phyloP scores from a whole-genome alignment of 2,329 filamentous ascomycete species.

The Aureobasidium sp. region DNA sequence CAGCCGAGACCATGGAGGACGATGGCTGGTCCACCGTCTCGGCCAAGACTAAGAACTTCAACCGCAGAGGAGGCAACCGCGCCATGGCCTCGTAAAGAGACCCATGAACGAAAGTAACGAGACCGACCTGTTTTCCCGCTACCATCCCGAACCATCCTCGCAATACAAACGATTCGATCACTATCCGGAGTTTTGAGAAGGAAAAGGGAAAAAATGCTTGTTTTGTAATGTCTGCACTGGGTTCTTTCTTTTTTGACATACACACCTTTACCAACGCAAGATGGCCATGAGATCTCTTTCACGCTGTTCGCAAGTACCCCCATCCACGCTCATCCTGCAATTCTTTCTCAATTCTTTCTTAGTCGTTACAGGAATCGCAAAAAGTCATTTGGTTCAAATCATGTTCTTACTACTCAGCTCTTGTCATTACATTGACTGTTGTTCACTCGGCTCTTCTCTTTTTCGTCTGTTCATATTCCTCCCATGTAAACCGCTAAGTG shows the following conservation, averaged over 20 bases:
- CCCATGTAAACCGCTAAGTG: not conserved
- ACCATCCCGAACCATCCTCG: not conserved
- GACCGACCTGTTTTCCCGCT: not conserved
- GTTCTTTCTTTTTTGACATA: not conserved
- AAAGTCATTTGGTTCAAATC: not conserved
- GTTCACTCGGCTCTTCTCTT: not conserved
- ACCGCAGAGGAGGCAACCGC: constrained; percentile 21
- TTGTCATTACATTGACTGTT: too few relatives aligned
- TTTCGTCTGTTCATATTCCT: not conserved
- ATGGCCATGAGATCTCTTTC: not conserved
- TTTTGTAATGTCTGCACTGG: constrained; percentile 2
- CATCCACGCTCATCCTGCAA: not conserved
- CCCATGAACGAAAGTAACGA: constrained; percentile 1
- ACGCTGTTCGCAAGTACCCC: not conserved
- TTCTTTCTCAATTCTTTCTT: not conserved
- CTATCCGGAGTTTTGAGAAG: not conserved
- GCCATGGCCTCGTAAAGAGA: constrained; percentile 16
- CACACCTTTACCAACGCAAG: not conserved
- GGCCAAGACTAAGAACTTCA: constrained; percentile 36
- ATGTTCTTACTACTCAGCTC: too few relatives aligned
- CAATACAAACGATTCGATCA: not conserved
- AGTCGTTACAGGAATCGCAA: not conserved
- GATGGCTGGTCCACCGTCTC: constrained; percentile 48
- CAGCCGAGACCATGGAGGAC: constrained; percentile 40
- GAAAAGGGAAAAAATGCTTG: not conserved